These are phyloP conservation scores for Chiua virens DNA, from an alignment of 768 basidiomycete genomes.

Conservation along the genomic window DNA sequence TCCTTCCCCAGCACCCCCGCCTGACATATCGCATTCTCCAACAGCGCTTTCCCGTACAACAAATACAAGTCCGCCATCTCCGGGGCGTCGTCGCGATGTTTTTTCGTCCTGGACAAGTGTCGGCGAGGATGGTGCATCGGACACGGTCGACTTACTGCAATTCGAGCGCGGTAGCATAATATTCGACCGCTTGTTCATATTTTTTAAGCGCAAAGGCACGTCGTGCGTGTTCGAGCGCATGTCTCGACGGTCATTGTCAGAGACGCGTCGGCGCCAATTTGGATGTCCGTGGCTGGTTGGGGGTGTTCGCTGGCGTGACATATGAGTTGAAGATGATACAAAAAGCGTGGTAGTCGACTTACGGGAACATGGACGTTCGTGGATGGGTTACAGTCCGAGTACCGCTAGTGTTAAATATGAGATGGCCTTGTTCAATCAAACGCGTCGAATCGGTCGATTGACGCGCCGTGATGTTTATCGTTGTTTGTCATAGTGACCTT, in stretches of 20 bases:
- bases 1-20: slow-evolving; percentile 89
- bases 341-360: slow-evolving; percentile 2
- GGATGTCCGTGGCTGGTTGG: background rate
- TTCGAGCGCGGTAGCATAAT: slow-evolving; percentile 84
- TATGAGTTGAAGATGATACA: too few species aligned
- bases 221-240: slow-evolving; percentile 74
- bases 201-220: slow-evolving; percentile 87
- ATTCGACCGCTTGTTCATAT: slow-evolving; percentile 82
- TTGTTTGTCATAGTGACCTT: too few species aligned
- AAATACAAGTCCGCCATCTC: slow-evolving; percentile 88
- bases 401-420: too few species aligned
- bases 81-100: slow-evolving; percentile 76
- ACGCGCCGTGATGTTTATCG: too few species aligned
- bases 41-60: slow-evolving; percentile 87
- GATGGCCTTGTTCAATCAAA: too few species aligned
- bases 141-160: slow-evolving; percentile 58
- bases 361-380: slow-evolving; percentile 24
- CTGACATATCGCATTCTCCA: slow-evolving; percentile 89
- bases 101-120: slow-evolving; percentile 55
- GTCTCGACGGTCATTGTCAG: slow-evolving; percentile 44
- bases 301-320: slow-evolving; percentile 11
- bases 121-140: background rate
- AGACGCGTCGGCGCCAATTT: slow-evolving; percentile 26
- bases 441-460: too few species aligned
- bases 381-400: too few species aligned